Evolutionary conservation across 371 early-diverging fungal species (phyloP).

Genomic region (Coemansia sp.): DNA sequence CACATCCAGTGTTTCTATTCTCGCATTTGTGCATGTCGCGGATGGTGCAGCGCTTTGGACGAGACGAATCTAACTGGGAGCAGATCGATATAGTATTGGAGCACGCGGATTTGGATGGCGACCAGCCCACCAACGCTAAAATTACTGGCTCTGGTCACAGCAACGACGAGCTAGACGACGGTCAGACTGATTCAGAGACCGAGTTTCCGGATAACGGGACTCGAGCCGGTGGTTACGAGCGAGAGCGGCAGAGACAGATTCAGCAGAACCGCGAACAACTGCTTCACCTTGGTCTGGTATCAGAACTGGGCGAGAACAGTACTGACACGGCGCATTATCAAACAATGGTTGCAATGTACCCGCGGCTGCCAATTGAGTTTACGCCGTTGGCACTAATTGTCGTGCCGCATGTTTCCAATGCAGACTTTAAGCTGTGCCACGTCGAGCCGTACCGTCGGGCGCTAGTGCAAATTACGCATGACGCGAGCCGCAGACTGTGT

Average conservation of each 20-base stretch:
- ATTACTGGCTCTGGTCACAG: background rate
- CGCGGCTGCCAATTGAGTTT: slow-evolving; percentile 23
- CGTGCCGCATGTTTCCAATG: slow-evolving; percentile 61
- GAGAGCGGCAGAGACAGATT: slow-evolving; percentile 47
- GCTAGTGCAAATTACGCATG: slow-evolving; percentile 59
- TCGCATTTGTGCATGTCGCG: slow-evolving; percentile 68
- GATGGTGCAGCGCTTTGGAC: slow-evolving; percentile 85
- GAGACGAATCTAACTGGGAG: slow-evolving; percentile 76
- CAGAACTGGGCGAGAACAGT: slow-evolving; percentile 74
- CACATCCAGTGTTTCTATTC: slow-evolving; percentile 20
- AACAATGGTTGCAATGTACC: slow-evolving; percentile 57
- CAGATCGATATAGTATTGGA: slow-evolving; percentile 58
- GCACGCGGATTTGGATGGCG: background rate
- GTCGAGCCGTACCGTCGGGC: slow-evolving; percentile 62
- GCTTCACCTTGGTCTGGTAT: slow-evolving; percentile 63
- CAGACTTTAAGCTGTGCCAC: slow-evolving; percentile 47
- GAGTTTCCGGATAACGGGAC: slow-evolving; percentile 38
- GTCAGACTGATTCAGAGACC: slow-evolving; percentile 6
- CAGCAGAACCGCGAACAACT: slow-evolving; percentile 49
- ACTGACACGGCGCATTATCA: slow-evolving; percentile 72
- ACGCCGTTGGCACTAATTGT: slow-evolving; percentile 62
- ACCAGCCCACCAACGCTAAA: background rate
- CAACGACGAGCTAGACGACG: background rate
- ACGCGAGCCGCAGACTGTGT: slow-evolving; percentile 58
- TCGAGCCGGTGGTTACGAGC: slow-evolving; percentile 46